Evolutionary conservation across 2,329 filamentous ascomycete genomes (phyloP), one percentile per base, ranked within the genome.

Genomic region (Arthrobotrys pseudoclavata): DNA sequence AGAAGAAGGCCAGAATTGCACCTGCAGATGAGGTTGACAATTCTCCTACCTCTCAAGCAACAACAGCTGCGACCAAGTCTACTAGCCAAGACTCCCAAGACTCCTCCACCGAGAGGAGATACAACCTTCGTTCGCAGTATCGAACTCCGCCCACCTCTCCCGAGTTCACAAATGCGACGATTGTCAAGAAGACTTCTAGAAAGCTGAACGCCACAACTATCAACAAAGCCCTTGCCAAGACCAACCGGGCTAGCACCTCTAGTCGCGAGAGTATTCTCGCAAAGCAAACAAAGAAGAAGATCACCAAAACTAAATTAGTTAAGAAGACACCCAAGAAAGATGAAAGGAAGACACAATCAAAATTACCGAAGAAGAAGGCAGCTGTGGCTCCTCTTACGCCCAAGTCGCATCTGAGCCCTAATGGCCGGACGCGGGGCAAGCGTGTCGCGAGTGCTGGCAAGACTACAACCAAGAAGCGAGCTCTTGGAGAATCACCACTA

Each of bases 91-190:
- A 76, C 15, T 76, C 72, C 15, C 72, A 76, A 45, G 42, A 7
- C 3, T 76, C 72, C 18, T 70, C 72, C 4, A 22, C 24, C 24
- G 53, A 26, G 18, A 76, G 61, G 42, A 76, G 72, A 60, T 76
- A 76, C 42, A 76, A 76, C 20, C 61, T 76, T n/a, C 72, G 72
- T 18, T 76, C 72, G 3, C 72, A 76, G 22, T 76, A 67, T 13
- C 37, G 72, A 61, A 76, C 72, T 31, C 72, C 72, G 20, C 72
- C 72, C 13, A 76, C 72, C 10, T 76, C 72, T 13, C 72, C 72
- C 37, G 72, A 76, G 20, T 67, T 69, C 20, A 26, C 22, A 13
- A 18, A 22, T 1, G 52, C 47, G 15, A 42, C 47, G 15, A 12
- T 40, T 22, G 4, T 29, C 2, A 66, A 48, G 40, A 76, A 76